A percentile compares a stretch with the other conserved stretches of the same genome.
These are phyloP conservation scores for Litsea cubeba DNA, from an alignment of 164 flowering plant species.

Conservation along the genomic window DNA sequence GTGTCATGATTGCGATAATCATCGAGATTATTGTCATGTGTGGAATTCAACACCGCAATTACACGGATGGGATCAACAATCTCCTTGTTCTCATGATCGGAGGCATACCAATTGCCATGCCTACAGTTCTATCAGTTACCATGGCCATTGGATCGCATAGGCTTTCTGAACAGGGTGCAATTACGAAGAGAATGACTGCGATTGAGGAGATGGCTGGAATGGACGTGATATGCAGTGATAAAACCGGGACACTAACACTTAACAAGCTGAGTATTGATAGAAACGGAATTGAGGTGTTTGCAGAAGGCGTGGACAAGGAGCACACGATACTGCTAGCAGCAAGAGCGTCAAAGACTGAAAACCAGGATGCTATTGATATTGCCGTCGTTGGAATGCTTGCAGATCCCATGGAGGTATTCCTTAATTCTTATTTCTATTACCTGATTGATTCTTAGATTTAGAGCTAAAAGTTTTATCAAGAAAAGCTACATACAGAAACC, in stretches of 20 bases:
- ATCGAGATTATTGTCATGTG: constrained; percentile 68
- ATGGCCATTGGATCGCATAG: constrained; percentile 87
- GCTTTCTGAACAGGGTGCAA: constrained; percentile 72
- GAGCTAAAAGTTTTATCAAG: neutral
- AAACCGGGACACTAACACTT: constrained; percentile 36
- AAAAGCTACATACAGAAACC: too few species aligned
- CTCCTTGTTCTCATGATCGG: constrained; percentile 73
- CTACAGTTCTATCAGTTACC: constrained; percentile 73
- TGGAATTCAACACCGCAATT: constrained; percentile 56
- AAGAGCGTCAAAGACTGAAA: constrained; percentile 34
- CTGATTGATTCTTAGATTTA: too few species aligned
- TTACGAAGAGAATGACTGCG: constrained; percentile 80
- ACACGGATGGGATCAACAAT: constrained; percentile 70
- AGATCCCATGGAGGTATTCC: constrained; percentile 35
- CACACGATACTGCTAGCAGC: constrained; percentile 32
- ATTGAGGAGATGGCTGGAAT: constrained; percentile 84
- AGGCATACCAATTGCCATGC: constrained; percentile 84
- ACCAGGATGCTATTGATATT: constrained; percentile 41
- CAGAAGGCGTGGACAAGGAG: constrained; percentile 32
- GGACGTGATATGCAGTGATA: constrained; percentile 49
- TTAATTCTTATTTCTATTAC: neutral
- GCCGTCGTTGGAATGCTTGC: constrained; percentile 41
- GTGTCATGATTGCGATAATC: constrained; percentile 54
- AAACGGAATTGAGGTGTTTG: constrained; percentile 31
- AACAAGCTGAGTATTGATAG: constrained; percentile 36